Evolutionary conservation across 768 basidiomycete species (phyloP).

Genomic region (Dioszegia aurantiaca): DNA sequence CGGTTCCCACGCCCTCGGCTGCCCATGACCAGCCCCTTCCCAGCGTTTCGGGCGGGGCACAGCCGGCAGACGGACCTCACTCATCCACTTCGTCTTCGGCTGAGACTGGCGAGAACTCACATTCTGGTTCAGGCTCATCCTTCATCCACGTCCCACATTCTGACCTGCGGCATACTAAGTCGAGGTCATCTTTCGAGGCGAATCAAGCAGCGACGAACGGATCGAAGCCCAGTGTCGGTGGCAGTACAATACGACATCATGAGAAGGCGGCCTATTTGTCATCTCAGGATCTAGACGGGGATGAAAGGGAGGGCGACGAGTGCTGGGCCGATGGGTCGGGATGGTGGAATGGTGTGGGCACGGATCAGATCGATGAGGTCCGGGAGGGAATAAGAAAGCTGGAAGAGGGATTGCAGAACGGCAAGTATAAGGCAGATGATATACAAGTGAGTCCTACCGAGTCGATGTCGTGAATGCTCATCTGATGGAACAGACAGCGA

Average conservation of each 20-base stretch:
- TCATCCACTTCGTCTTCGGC: constrained; percentile 27
- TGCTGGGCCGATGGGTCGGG: constrained; percentile 55
- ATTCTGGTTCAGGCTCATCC: constrained; percentile 24
- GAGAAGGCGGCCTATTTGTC: constrained; percentile 35
- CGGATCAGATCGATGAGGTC: constrained; percentile 64
- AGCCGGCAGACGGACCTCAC: neutral
- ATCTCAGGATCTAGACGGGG: constrained; percentile 59
- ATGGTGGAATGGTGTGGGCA: constrained; percentile 61
- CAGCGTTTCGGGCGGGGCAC: neutral
- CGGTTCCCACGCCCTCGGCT: constrained; percentile 15
- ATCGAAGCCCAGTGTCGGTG: constrained; percentile 4
- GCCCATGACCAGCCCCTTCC: neutral
- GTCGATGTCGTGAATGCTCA: neutral
- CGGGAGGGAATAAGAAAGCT: constrained; percentile 60
- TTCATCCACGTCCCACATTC: constrained; percentile 35
- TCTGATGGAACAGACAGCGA: constrained; percentile 59
- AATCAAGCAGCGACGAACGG: neutral
- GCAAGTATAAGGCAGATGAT: constrained; percentile 27
- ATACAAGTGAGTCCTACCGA: constrained; percentile 21
- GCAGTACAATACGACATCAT: neutral
- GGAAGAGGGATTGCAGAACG: constrained; percentile 22
- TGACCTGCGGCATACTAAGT: constrained; percentile 18
- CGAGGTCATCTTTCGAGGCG: constrained; percentile 3
- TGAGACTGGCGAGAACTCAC: constrained; percentile 5
- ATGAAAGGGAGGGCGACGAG: constrained; percentile 50